Conservation (phyloP, 805 yeast genomes). For the Yarrowia sp. region DNA sequence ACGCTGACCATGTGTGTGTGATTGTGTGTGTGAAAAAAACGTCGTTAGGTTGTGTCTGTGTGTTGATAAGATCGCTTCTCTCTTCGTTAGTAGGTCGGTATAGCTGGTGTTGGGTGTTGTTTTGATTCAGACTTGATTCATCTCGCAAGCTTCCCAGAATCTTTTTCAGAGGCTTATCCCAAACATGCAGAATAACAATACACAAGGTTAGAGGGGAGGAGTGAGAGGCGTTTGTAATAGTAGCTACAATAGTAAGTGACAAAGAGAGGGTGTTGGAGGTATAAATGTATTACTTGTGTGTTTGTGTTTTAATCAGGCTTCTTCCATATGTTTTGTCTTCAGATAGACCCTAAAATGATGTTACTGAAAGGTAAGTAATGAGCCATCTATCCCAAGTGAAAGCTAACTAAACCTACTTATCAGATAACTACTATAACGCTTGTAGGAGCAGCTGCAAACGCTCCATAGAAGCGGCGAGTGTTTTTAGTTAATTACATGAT, state of each 20-base stretch:
- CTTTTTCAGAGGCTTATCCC: constrained; percentile 15
- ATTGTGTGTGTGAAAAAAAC: neutral
- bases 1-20: constrained; percentile 30
- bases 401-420: neutral
- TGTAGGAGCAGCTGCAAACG: too few species aligned
- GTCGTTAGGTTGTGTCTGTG: neutral
- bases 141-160: constrained; percentile 27
- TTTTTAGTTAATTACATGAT: too few species aligned
- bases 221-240: too few species aligned
- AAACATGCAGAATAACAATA: constrained; percentile 7
- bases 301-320: too few species aligned
- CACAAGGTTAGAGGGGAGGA: neutral
- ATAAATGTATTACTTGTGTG: too few species aligned
- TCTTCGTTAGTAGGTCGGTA: neutral
- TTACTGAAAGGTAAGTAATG: too few species aligned
- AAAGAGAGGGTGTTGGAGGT: too few species aligned
- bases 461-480: too few species aligned
- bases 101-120: neutral
- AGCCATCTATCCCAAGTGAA: neutral
- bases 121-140: neutral
- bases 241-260: too few species aligned
- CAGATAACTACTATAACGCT: too few species aligned
- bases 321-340: too few species aligned
- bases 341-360: too few species aligned
- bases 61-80: neutral